Base-by-base conservation (phyloP, 768 basidiomycete genomes). In the Agaricus subrufescens region DNA sequence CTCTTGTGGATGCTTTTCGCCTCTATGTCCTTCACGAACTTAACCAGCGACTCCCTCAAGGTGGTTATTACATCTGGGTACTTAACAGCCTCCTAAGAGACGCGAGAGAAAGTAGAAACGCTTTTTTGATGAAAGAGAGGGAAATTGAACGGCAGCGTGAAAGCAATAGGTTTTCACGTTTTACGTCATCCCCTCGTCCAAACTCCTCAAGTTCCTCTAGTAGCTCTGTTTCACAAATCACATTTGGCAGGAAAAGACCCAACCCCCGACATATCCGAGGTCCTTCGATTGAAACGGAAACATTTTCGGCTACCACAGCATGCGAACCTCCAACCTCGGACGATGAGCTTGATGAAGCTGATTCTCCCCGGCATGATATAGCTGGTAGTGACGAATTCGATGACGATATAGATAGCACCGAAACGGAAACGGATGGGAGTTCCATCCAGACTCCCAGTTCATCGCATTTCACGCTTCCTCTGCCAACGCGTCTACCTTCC, bases 1-100 rank as follows among this genome's bases (percentile, higher is more conserved):
- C 77, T 3, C 76, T 90, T 12, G 75, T 89, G 6, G 86, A 91
- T 61, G 74, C 80, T 3, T 89, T 83, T 63, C 81, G 87, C 34
- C 76, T 75, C 25, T 79, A 83, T 62, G 78, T 87, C 26, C 59
- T 86, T n/a, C 65, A 75, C 25, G 82, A 84, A 57, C 72, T 89
- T 25, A 60, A 69, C 45, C 66, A 56, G 58, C 67, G 79, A 44
- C 59, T 68, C 48, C 75, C 64, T 34, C 56, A 58, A 54, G 74
- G 73, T 23, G 77, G 76, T 3, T 85, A 81, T 59, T 77, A 75
- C 30, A 62, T 77, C 3, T 85, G 84, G 83, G 71, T 79, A n/a
- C 67, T 80, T 27, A 71, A 77, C 31, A 81, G 75, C 61, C 78
- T 77, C 19, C 42, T 56, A 7, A 56, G 15, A 25, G 55, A 50